Evolutionary conservation across 2,329 filamentous ascomycete genomes (phyloP).

Genomic region (Diplodia scrobiculata): DNA sequence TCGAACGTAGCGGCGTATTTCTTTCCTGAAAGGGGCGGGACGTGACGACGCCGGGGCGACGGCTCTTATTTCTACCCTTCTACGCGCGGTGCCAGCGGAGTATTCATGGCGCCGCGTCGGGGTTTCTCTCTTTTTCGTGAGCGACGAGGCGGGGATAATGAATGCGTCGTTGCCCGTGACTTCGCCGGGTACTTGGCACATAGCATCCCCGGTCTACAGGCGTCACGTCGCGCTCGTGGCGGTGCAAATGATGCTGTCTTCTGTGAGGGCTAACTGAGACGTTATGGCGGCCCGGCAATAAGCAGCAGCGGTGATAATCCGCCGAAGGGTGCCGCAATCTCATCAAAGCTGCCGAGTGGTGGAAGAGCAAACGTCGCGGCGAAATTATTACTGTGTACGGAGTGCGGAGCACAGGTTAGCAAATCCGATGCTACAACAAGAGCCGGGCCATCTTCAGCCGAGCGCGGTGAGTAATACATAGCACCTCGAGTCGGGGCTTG

Average conservation of each 20-base stretch:
- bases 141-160: background rate
- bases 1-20: slow-evolving; percentile 19
- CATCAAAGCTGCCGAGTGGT: background rate
- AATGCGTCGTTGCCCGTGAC: background rate
- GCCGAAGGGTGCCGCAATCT: background rate
- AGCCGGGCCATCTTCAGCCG: background rate
- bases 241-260: background rate
- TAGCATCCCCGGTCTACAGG: background rate
- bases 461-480: background rate
- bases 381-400: background rate
- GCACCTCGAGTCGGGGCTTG: background rate
- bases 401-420: background rate
- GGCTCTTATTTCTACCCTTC: background rate
- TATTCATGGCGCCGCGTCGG: background rate
- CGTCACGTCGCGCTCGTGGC: background rate
- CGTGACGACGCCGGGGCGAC: background rate
- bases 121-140: background rate
- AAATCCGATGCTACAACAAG: background rate
- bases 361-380: background rate
- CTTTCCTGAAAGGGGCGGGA: slow-evolving; percentile 1
- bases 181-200: background rate
- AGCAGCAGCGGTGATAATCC: background rate
- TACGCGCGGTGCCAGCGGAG: background rate
- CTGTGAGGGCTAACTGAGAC: background rate
- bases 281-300: background rate